These are phyloP conservation scores for Hondaea fermentalgiana DNA, from an alignment of 108 stramenopile species.

Conservation along the genomic window DNA sequence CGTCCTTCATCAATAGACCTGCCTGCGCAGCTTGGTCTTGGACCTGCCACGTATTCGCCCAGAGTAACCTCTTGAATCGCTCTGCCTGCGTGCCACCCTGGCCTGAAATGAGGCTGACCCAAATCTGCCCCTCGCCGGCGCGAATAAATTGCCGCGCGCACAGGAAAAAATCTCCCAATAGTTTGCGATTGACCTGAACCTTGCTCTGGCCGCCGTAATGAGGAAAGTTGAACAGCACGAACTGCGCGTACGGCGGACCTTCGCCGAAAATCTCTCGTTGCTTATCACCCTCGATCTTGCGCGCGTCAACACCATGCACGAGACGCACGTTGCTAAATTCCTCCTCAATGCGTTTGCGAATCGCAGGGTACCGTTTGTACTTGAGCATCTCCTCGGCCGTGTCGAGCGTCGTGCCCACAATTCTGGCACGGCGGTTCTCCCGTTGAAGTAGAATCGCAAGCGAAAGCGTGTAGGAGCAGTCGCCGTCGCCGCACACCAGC, in stretches of 20 bases:
- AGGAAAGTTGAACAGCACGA: slow-evolving; percentile 2
- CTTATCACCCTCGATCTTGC: background rate
- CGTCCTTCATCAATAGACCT: background rate
- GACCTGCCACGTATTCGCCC: slow-evolving; percentile 8
- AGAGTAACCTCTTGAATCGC: background rate
- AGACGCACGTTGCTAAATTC: background rate
- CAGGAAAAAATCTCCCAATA: background rate
- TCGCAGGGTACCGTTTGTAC: background rate
- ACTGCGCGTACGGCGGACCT: background rate
- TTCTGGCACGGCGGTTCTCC: background rate
- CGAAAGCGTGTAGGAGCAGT: slow-evolving; percentile 2
- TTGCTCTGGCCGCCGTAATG: background rate
- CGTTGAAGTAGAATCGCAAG: background rate
- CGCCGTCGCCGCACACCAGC: background rate
- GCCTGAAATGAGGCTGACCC: background rate
- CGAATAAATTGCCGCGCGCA: background rate
- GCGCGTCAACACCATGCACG: background rate
- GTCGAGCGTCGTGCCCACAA: background rate
- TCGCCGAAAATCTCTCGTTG: background rate
- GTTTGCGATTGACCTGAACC: background rate
- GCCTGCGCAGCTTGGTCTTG: background rate
- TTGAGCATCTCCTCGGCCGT: background rate
- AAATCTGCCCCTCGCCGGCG: background rate
- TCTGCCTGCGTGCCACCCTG: slow-evolving; percentile 9
- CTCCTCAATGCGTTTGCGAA: background rate